Base-by-base conservation (phyloP, 202 grass and related monocot species). In the Eragrostis tef region DNA sequence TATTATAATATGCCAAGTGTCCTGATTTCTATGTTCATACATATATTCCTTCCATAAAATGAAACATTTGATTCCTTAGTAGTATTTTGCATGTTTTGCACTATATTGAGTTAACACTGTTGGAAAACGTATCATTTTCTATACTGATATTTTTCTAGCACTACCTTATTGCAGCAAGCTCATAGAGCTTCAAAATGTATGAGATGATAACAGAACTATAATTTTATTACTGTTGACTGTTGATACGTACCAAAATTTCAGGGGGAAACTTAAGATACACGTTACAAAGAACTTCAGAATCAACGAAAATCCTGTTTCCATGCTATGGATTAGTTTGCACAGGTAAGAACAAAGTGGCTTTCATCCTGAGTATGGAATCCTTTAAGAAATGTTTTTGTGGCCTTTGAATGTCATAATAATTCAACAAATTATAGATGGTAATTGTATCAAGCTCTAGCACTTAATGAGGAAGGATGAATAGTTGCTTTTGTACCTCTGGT, bases 401-500 rank as follows among this genome's bases (percentile, higher is more conserved):
- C 64, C 48, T 46, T 81, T 77, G 21, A 58, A 77, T 61, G 57
- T 60, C 10, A 24, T 22, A 57, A 57, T 57, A 57, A 57, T 57
- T 57, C 53, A 22, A 11, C 46, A 51, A 84, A 52, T 31, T 81
- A 20, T 44, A 75, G 12, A 81, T 59, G 49, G 31, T 20, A 70
- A 81, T 19, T 59, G 19, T 27, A 61, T 61, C 24, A 61, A 59
- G 20, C 11, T 8, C 4, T 59, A n/a, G 77, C 24, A 72, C 31
- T 25, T 67, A 45, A 83, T 1, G 64, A 83, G 31, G 77, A 72
- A 78, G 65, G 43, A 1, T 68, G 9, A 53, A 67, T 36, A 20
- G 21, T 74, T 69, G 11, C 61, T 87, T 74, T 1, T 89, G n/a
- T 80, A 97, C 95, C 92, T 98, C 95, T 47, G 95, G 95, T 84